These are phyloP conservation scores for Pleurozium schreberi DNA, from an alignment of 225 moss, liverwort and hornwort species.

Conservation along the genomic window DNA sequence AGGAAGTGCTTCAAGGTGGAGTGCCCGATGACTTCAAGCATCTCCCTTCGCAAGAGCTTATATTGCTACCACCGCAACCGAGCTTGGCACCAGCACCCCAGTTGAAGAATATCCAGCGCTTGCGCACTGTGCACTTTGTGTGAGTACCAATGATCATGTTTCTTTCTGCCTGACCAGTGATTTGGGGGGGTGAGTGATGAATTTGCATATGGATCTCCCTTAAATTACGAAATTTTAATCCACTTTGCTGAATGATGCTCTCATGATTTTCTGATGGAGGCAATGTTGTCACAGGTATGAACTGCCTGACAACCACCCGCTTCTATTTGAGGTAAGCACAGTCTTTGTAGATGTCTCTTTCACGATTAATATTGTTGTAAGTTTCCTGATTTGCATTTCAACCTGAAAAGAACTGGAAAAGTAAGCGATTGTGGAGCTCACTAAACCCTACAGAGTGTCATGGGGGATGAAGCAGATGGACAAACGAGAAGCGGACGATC, in stretches of 20 bases:
- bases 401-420: neutral
- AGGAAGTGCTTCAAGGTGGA: neutral
- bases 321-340: slow-evolving; percentile 31
- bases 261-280: neutral
- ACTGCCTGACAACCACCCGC: slow-evolving; percentile 53
- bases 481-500: slow-evolving; percentile 61
- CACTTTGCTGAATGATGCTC: neutral
- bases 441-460: neutral
- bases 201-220: neutral
- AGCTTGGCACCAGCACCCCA: slow-evolving; percentile 19
- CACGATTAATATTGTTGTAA: neutral
- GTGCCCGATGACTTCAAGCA: neutral
- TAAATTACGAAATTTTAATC: neutral
- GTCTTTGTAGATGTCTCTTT: neutral
- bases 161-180: no score
- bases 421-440: neutral
- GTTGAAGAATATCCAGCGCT: slow-evolving; percentile 42
- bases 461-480: slow-evolving; percentile 53
- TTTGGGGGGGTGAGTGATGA: neutral
- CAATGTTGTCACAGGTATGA: slow-evolving; percentile 31
- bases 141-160: slow-evolving; percentile 1
- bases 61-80: slow-evolving; percentile 41
- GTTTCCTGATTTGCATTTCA: neutral
- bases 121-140: slow-evolving; percentile 58
- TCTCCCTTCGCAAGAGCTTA: slow-evolving; percentile 38